phyloP scores from a whole-genome alignment of 164 flowering plant species.

The Macadamia integrifolia region DNA sequence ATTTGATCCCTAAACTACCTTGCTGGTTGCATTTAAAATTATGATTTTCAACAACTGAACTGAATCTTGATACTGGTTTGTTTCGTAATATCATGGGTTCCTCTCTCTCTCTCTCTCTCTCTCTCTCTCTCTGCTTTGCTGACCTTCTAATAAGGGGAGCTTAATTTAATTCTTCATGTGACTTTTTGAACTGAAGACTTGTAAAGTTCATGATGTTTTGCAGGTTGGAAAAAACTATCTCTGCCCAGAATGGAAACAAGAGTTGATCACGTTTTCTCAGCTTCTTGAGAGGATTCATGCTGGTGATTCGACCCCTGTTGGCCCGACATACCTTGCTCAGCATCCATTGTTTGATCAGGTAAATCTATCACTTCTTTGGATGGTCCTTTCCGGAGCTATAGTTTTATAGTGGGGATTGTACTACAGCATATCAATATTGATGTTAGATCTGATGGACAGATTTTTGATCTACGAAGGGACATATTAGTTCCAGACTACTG shows the following conservation, averaged over 20 bases:
- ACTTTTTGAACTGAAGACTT: slow-evolving; percentile 2
- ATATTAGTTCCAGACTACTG: slow-evolving; percentile 87
- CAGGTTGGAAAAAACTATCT: slow-evolving; percentile 95
- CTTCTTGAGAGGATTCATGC: slow-evolving; percentile 67
- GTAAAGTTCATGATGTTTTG: slow-evolving; percentile 14
- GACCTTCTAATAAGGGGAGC: neutral
- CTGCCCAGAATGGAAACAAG: slow-evolving; percentile 92
- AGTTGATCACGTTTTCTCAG: slow-evolving; percentile 78
- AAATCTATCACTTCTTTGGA: neutral
- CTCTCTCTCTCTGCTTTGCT: no score
- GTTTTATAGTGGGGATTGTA: neutral
- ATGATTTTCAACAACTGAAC: neutral
- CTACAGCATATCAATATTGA: slow-evolving; percentile 1
- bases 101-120: no score
- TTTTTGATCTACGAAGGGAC: slow-evolving; percentile 69
- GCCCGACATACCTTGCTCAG: slow-evolving; percentile 80
- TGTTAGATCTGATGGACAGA: slow-evolving; percentile 34
- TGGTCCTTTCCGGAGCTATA: neutral
- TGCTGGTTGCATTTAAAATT: neutral
- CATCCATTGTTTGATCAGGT: slow-evolving; percentile 98
- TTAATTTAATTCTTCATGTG: neutral
- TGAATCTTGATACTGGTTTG: neutral
- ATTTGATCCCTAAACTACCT: neutral
- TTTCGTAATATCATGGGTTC: no score
- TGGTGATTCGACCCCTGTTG: neutral